A percentile compares a stretch with the other conserved stretches of the same genome.
phyloP scores from a whole-genome alignment of 805 yeast species.

The Candida nemodendra region DNA sequence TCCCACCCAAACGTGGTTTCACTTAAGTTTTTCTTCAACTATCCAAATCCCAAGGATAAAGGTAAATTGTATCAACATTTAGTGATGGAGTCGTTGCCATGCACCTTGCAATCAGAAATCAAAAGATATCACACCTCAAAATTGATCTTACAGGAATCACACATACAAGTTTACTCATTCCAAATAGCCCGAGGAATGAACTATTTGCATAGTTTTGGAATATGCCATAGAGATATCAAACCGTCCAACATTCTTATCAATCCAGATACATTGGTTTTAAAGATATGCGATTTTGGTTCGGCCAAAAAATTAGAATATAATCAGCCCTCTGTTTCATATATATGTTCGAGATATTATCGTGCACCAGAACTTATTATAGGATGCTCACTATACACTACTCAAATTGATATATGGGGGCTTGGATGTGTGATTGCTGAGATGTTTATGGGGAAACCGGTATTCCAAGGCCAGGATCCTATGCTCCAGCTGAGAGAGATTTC shows the following conservation, averaged over 20 bases:
- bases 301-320: slow-evolving; percentile 76
- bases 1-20: slow-evolving; percentile 78
- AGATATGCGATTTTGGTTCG: slow-evolving; percentile 83
- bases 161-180: slow-evolving; percentile 72
- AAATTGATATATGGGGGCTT: slow-evolving; percentile 96
- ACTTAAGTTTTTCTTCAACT: slow-evolving; percentile 68
- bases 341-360: slow-evolving; percentile 92
- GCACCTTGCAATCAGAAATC: slow-evolving; percentile 73
- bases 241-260: slow-evolving; percentile 80
- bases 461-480: slow-evolving; percentile 89
- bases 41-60: slow-evolving; percentile 55
- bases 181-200: slow-evolving; percentile 84
- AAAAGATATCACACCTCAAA: slow-evolving; percentile 62
- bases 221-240: slow-evolving; percentile 81
- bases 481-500: slow-evolving; percentile 88
- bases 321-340: slow-evolving; percentile 90
- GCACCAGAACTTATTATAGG: slow-evolving; percentile 97
- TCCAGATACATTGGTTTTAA: slow-evolving; percentile 61
- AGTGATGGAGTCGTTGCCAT: slow-evolving; percentile 87
- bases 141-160: slow-evolving; percentile 65
- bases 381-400: slow-evolving; percentile 79
- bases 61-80: slow-evolving; percentile 71
- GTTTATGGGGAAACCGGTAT: slow-evolving; percentile 88
- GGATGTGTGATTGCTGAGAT: slow-evolving; percentile 97
- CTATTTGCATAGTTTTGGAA: slow-evolving; percentile 75